A percentile compares a stretch with the other conserved stretches of the same genome.
phyloP scores from a whole-genome alignment of 164 flowering plant species.

The Malania oleifera region DNA sequence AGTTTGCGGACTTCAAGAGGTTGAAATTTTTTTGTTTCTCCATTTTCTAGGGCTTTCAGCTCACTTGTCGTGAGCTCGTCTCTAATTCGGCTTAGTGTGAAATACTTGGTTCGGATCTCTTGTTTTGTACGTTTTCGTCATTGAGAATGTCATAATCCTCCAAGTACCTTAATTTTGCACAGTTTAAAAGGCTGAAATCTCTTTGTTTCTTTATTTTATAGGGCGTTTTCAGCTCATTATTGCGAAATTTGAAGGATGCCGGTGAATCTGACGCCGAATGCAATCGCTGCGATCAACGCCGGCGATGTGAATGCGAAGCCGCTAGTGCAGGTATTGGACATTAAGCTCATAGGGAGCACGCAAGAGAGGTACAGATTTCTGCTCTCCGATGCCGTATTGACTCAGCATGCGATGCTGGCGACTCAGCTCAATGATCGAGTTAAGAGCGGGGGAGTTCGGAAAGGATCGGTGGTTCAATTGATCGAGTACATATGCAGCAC shows the following conservation, averaged over 20 bases:
- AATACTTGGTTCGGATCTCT: too few species aligned
- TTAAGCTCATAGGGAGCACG: constrained; percentile 45
- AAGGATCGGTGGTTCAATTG: constrained; percentile 82
- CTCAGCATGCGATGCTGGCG: constrained; percentile 89
- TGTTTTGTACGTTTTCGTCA: too few species aligned
- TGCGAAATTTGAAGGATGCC: constrained; percentile 37
- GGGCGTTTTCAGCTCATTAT: too few species aligned
- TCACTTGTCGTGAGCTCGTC: too few species aligned
- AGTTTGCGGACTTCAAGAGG: too few species aligned
- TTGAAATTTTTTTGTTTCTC: too few species aligned
- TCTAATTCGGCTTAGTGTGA: too few species aligned
- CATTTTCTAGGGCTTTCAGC: too few species aligned
- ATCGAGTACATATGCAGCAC: constrained; percentile 80
- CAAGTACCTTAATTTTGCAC: too few species aligned
- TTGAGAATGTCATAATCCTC: too few species aligned
- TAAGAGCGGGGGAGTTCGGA: constrained; percentile 45
- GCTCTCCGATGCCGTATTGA: constrained; percentile 57
- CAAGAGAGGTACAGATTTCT: constrained; percentile 75
- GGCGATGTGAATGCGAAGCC: constrained; percentile 89
- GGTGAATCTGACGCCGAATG: constrained; percentile 65
- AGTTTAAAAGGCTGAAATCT: too few species aligned
- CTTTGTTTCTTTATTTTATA: too few species aligned
- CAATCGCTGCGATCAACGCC: constrained; percentile 56
- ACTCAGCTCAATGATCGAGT: constrained; percentile 83
- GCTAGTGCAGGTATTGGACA: constrained; percentile 74